Conservation (phyloP, 345 rosid genomes). For the Microthlaspi erraticum region DNA sequence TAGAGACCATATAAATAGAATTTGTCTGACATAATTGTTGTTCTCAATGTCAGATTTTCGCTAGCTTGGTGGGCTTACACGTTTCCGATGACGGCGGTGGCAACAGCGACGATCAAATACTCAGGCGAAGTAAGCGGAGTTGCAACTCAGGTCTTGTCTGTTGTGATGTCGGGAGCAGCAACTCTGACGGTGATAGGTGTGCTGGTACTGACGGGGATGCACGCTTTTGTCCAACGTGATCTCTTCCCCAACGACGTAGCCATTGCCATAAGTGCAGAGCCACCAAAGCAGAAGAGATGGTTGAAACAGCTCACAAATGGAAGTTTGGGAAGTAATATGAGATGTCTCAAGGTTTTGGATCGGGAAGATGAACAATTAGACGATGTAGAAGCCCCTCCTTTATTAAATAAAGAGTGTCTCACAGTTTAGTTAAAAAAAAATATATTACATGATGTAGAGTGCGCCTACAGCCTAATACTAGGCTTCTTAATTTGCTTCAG, state of each 20-base stretch:
- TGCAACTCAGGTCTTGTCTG: slow-evolving; percentile 51
- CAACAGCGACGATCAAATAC: slow-evolving; percentile 69
- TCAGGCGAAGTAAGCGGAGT: slow-evolving; percentile 56
- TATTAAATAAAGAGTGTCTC: slow-evolving; percentile 7
- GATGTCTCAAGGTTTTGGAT: slow-evolving; percentile 51
- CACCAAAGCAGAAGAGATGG: slow-evolving; percentile 61
- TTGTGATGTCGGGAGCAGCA: slow-evolving; percentile 52
- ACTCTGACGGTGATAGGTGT: slow-evolving; percentile 60
- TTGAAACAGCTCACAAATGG: slow-evolving; percentile 49
- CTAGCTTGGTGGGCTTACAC: slow-evolving; percentile 98
- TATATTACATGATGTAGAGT: no score
- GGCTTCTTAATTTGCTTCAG: not conserved
- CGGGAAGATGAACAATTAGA: slow-evolving; percentile 44
- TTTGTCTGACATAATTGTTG: slow-evolving; percentile 1
- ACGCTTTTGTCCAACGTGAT: slow-evolving; percentile 56
- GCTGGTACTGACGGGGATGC: slow-evolving; percentile 54
- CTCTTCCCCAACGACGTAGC: slow-evolving; percentile 76
- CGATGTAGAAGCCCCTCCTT: slow-evolving; percentile 51
- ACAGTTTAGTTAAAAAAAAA: not conserved
- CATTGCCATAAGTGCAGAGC: slow-evolving; percentile 69
- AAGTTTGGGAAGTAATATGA: slow-evolving; percentile 58
- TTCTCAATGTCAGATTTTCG: slow-evolving; percentile 65
- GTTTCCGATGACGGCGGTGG: slow-evolving; percentile 79
- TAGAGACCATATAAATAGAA: not conserved
- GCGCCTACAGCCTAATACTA: no score